Evolutionary conservation across 2,329 filamentous ascomycete genomes (phyloP), one percentile per base, ranked within the genome.

Genomic region (Apiospora koreana): DNA sequence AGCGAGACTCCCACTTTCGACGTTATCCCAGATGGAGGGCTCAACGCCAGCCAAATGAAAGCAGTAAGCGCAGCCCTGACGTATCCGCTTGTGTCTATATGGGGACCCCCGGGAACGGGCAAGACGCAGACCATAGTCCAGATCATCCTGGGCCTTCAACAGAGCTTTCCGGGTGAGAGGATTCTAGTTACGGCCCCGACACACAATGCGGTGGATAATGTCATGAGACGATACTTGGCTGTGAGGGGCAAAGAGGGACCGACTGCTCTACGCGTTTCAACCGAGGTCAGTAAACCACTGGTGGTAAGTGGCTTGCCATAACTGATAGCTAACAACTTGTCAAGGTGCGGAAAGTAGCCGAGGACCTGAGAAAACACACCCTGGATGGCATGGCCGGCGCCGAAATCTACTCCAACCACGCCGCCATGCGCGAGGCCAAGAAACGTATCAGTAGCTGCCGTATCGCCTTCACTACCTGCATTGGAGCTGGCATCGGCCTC

Each of bases 381-480:
- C 80, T 79, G 35, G 80, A 82, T 58, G 80, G 79, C 3, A 75
- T 80, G 71, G 74, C 73, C 10, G 77, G 77, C 0, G 71, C 77
- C 8, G 77, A 80, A 12, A 71, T 80, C 9, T 68, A 80, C 48
- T 58, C 73, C 5, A 75, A 73, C 68, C 68, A 72, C 41, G 75
- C 73, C 42, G 79, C 80, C 18, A 74, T 77, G 46, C 77, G 79
- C 14, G 78, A 82, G 72, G 83, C 83, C 0, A 78, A 80, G 21
- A 77, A 81, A 69, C 77, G 77, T 23, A 77, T 85, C 70, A 78
- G 80, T 67, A 72, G 77, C 1, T 77, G 78, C 38, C 73, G 77
- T 1, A 75, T 84, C n/a, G 76, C 85, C 7, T 86, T 85, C 70
- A 84, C 83, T 0, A 85, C 83, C 0, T 85, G 83, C 68, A 80